phyloP scores from a whole-genome alignment of 164 flowering plant genomes.

The Chloranthus sessilifolius region DNA sequence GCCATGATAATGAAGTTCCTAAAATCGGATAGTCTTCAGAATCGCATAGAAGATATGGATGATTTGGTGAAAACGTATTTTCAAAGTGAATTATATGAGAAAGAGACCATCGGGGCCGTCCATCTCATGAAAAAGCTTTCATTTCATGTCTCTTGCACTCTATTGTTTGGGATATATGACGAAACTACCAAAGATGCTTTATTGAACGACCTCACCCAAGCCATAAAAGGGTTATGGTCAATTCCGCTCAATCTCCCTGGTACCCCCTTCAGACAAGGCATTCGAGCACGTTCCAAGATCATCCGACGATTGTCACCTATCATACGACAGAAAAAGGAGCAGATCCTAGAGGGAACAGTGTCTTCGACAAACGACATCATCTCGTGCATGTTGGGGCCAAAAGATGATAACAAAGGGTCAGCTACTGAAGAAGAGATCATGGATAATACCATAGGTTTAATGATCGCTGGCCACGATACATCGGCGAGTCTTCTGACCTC shows the following conservation, averaged over 20 bases:
- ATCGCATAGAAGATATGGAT: neutral
- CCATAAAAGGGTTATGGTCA: conserved; percentile 15
- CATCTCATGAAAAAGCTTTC: neutral
- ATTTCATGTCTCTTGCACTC: neutral
- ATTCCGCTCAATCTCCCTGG: conserved; percentile 19
- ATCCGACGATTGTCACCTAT: conserved; percentile 3
- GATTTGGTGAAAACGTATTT: neutral
- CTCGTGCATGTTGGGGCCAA: conserved; percentile 11
- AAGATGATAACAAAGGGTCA: conserved; percentile 10
- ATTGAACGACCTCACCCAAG: conserved; percentile 7
- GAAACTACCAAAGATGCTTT: conserved; percentile 3
- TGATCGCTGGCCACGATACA: conserved; percentile 22
- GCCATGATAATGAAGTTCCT: neutral
- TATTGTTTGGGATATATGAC: conserved; percentile 4
- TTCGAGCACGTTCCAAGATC: conserved; percentile 10
- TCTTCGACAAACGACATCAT: conserved; percentile 10
- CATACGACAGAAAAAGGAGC: conserved; percentile 7
- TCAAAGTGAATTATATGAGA: neutral
- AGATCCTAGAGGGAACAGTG: neutral
- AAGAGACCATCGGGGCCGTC: neutral
- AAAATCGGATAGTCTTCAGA: neutral
- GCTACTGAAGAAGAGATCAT: conserved; percentile 13
- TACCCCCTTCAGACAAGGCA: conserved; percentile 7
- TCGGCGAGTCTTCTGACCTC: conserved; percentile 14
- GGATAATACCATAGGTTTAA: conserved; percentile 7